Conservation (phyloP, 2,329 filamentous ascomycete species). For the Xylaria sp. region DNA sequence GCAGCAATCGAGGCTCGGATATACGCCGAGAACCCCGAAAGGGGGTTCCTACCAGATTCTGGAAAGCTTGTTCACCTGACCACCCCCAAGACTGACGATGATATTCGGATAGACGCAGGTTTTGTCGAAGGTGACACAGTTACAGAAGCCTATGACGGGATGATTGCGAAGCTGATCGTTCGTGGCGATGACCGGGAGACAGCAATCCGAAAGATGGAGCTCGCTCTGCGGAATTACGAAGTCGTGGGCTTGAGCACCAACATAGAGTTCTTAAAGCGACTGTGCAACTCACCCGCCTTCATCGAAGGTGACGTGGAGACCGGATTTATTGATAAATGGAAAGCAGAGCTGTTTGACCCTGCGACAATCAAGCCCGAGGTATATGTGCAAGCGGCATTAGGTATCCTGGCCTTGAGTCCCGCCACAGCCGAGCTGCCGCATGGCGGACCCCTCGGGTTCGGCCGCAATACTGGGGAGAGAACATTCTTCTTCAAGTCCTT, state of each 20-base stretch:
- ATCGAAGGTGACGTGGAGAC: constrained; percentile 91
- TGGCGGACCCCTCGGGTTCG: constrained; percentile 66
- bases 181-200: constrained; percentile 80
- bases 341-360: constrained; percentile 78
- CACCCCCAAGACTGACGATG: constrained; percentile 74
- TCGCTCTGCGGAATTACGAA: constrained; percentile 88
- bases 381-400: constrained; percentile 87
- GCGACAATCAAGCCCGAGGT: constrained; percentile 74
- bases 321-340: constrained; percentile 93
- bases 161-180: constrained; percentile 98
- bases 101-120: constrained; percentile 91
- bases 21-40: constrained; percentile 94
- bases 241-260: constrained; percentile 94
- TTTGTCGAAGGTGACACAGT: constrained; percentile 93
- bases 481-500: constrained; percentile 64
- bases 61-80: constrained; percentile 85
- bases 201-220: constrained; percentile 82
- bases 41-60: constrained; percentile 93
- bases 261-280: constrained; percentile 92
- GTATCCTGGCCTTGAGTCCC: constrained; percentile 69
- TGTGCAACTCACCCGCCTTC: constrained; percentile 85
- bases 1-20: constrained; percentile 96
- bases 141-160: constrained; percentile 95
- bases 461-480: constrained; percentile 57
- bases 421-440: constrained; percentile 52